Conservation (phyloP, 352 stramenopile species). For the Phytophthora pinifolia region DNA sequence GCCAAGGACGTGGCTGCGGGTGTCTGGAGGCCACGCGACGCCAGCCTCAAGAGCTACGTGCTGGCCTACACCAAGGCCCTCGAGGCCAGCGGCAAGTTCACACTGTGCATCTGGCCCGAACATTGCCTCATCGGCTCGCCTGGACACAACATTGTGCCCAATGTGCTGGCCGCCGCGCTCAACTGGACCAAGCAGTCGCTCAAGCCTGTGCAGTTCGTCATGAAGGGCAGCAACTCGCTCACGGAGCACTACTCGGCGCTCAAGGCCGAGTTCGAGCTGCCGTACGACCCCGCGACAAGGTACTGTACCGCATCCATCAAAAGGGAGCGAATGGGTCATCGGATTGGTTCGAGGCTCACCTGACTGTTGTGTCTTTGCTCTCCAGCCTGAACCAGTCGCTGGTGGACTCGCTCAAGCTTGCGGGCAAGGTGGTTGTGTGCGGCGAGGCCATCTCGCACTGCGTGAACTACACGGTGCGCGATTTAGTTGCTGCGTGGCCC, state of each 20-base stretch:
- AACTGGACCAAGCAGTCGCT: constrained; percentile 78
- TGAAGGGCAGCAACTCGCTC: constrained; percentile 94
- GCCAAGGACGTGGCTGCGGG: constrained; percentile 66
- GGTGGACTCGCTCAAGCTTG: constrained; percentile 83
- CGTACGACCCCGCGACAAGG: constrained; percentile 66
- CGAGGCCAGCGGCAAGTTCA: constrained; percentile 89
- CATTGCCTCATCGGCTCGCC: constrained; percentile 94
- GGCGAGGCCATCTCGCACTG: constrained; percentile 96
- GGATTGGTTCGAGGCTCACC: constrained; percentile 3
- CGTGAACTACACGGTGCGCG: constrained; percentile 96
- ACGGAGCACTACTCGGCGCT: constrained; percentile 97
- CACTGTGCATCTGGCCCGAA: constrained; percentile 96
- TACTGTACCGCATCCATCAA: constrained; percentile 9
- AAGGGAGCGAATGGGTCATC: constrained; percentile 1
- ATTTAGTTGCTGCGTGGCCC: constrained; percentile 89
- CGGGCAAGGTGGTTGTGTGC: constrained; percentile 89
- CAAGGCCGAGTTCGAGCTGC: constrained; percentile 91
- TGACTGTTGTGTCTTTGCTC: constrained; percentile 22
- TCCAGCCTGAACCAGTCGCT: constrained; percentile 83
- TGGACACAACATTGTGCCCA: constrained; percentile 88
- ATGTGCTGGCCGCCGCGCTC: constrained; percentile 82
- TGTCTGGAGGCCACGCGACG: constrained; percentile 60
- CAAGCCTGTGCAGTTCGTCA: constrained; percentile 84
- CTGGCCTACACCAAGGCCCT: constrained; percentile 91
- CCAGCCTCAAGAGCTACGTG: constrained; percentile 79